These are phyloP conservation scores for Penstemon eatonii DNA, from an alignment of 257 asterid species.

Conservation along the genomic window DNA sequence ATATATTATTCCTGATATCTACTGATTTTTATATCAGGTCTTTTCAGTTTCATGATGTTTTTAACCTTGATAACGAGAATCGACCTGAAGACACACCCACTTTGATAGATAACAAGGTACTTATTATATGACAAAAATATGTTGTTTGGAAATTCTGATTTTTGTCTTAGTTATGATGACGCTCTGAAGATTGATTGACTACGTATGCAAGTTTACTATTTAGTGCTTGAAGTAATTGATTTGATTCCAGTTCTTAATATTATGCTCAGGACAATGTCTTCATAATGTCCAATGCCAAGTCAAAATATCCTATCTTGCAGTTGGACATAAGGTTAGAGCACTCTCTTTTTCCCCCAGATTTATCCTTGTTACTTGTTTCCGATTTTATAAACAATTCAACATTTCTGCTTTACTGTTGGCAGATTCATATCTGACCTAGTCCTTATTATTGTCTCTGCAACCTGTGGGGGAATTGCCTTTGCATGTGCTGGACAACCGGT, in stretches of 20 bases:
- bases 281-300: constrained; percentile 77
- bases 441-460: constrained; percentile 83
- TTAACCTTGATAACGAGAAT: constrained; percentile 66
- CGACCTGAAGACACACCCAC: constrained; percentile 75
- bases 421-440: constrained; percentile 86
- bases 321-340: constrained; percentile 72
- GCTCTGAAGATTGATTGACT: constrained; percentile 15
- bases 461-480: constrained; percentile 89
- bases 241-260: constrained; percentile 31
- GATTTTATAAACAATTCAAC: constrained; percentile 16
- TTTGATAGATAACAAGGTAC: constrained; percentile 73
- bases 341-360: constrained; percentile 23
- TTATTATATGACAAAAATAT: constrained; percentile 1
- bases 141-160: constrained; percentile 17
- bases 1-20: constrained; percentile 26
- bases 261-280: constrained; percentile 70
- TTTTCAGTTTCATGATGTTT: constrained; percentile 73
- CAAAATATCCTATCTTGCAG: constrained; percentile 74
- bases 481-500: constrained; percentile 94
- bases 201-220: constrained; percentile 21
- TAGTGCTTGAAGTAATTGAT: constrained; percentile 30
- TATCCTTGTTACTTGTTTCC: constrained; percentile 7
- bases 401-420: constrained; percentile 31
- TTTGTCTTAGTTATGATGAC: constrained; percentile 18
- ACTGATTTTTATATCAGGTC: constrained; percentile 48